These are phyloP conservation scores for Aureobasidium leucospermi DNA, from an alignment of 2,329 filamentous ascomycete species.

Conservation along the genomic window DNA sequence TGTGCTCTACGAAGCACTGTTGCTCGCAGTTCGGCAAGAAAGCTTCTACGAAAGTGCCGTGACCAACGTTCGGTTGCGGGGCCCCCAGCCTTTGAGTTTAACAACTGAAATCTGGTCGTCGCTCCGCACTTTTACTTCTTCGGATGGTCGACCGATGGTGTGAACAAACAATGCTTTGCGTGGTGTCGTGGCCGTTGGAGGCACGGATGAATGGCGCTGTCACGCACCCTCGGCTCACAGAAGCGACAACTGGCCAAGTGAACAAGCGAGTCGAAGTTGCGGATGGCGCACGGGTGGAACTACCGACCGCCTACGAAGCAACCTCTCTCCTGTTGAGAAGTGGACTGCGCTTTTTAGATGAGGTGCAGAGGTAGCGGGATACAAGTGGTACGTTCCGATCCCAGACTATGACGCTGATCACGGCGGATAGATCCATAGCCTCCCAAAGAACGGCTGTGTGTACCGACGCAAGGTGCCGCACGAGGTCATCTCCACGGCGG, in stretches of 20 bases:
- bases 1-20: not conserved
- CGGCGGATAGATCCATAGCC: conserved; percentile 13
- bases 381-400: not conserved
- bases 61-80: conserved; percentile 1
- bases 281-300: not conserved
- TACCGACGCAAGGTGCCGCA: conserved; percentile 13
- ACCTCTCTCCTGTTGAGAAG: not conserved
- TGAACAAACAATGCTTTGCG: not conserved
- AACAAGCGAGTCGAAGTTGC: conserved; percentile 1
- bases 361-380: conserved; percentile 5
- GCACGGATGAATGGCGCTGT: conserved; percentile 2
- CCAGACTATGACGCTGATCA: conserved; percentile 10
- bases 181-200: conserved; percentile 5
- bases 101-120: conserved; percentile 4
- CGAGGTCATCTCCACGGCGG: conserved; percentile 11
- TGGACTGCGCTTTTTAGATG: conserved; percentile 10
- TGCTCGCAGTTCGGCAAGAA: conserved; percentile 3
- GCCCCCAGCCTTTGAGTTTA: not conserved
- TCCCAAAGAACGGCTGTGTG: conserved; percentile 7
- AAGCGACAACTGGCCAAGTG: not conserved
- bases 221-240: not conserved
- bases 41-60: conserved; percentile 8
- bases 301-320: not conserved
- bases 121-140: conserved; percentile 3
- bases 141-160: not conserved